phyloP scores from a whole-genome alignment of 768 basidiomycete genomes.

The Flagelloscypha sp. region DNA sequence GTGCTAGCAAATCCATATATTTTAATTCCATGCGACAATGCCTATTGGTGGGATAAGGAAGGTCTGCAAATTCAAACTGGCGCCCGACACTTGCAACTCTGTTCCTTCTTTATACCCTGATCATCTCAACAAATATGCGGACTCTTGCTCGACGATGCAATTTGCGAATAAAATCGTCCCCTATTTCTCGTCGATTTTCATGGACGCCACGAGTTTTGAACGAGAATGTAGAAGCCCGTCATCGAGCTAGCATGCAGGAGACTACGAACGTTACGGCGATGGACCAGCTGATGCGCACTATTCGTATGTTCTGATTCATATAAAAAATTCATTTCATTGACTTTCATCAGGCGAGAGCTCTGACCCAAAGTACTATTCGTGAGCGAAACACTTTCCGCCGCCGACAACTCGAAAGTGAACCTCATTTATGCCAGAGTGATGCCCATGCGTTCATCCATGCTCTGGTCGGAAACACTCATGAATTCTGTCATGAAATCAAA shows the following conservation, averaged over 20 bases:
- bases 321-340: conserved; percentile 1
- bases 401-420: background rate
- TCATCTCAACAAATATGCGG: too few species aligned
- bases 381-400: conserved; percentile 9
- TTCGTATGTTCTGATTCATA: conserved; percentile 36
- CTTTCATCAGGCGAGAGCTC: conserved; percentile 34
- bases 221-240: too few species aligned
- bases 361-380: conserved; percentile 48
- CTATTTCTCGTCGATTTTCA: too few species aligned
- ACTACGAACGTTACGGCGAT: conserved; percentile 51
- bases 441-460: conserved; percentile 41
- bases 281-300: conserved; percentile 45
- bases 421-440: conserved; percentile 34
- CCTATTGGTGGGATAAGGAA: too few species aligned
- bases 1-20: too few species aligned
- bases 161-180: too few species aligned
- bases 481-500: conserved; percentile 21
- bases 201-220: too few species aligned
- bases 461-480: conserved; percentile 55
- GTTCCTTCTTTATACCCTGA: too few species aligned
- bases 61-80: too few species aligned
- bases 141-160: too few species aligned
- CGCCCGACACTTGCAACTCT: too few species aligned
- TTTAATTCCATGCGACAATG: too few species aligned
- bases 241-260: conserved; percentile 35